Base-by-base conservation (phyloP, 2,329 filamentous ascomycete genomes). In the Diplodia intermedia region DNA sequence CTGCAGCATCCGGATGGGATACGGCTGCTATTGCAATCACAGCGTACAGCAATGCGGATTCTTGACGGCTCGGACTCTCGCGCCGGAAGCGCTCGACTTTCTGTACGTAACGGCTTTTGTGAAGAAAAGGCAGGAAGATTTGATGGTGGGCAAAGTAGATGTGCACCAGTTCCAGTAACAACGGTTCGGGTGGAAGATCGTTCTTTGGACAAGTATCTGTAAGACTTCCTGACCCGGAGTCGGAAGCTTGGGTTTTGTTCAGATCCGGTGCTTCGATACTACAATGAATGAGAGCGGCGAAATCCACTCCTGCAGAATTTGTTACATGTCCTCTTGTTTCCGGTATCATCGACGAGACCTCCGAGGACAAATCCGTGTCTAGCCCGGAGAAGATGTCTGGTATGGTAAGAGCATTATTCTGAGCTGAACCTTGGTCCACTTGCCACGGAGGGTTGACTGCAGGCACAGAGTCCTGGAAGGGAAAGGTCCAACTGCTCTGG, bases 21-120 rank as follows among this genome's bases (percentile, higher is more conserved):
- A 65, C 52, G 15, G 75, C 70, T 11, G 75, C 68, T n/a, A 77
- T 57, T 53, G 72, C 69, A 52, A 74, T 74, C 2, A 78, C 74
- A 1, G 73, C 71, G 47, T 74, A 76, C 3, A 77, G 54, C 4
- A 78, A 47, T 6, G 74, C 52, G 0, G 74, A 71, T 1, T n/a
- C 29, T 31, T 63, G 43, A n/a, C 60, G 60, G 14, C 72, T 69
- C 26, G 74, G 61, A 3, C 55, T 71, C 26, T 75, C 69, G 3
- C 76, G 26, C 3, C 69, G 18, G 1, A 71, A 69, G 47, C 43
- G 68, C 18, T 70, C 60, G 15, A 77, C 29, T 6, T 72, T 65
- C 11, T 55, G 20, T 47, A 73, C 9, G 26, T 77, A 72, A 3
- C 67, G 71, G 3, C 57, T 52, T 56, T 70, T 72, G 56, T 78